Evolutionary conservation across 2,329 filamentous ascomycete genomes (phyloP).

Genomic region (Ceratocystis variospora): DNA sequence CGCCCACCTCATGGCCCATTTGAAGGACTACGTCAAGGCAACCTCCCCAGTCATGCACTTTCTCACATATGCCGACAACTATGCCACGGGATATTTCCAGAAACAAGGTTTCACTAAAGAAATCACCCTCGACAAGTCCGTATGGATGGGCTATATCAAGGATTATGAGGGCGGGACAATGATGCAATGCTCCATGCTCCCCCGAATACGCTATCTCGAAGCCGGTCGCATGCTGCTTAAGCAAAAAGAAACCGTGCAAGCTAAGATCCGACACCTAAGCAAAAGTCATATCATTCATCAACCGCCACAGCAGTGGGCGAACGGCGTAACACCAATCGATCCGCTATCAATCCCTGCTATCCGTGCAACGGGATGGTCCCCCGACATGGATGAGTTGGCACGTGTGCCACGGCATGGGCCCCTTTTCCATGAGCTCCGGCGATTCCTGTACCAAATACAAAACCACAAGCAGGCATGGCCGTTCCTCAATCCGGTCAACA

Average conservation of each 20-base stretch:
- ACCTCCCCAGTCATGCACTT: slow-evolving; percentile 98
- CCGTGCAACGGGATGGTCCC: slow-evolving; percentile 83
- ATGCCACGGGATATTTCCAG: slow-evolving; percentile 97
- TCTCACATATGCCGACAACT: slow-evolving; percentile 95
- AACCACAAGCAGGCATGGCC: slow-evolving; percentile 91
- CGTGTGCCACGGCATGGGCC: slow-evolving; percentile 90
- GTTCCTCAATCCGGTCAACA: slow-evolving; percentile 84
- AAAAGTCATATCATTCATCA: slow-evolving; percentile 77
- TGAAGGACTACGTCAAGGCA: slow-evolving; percentile 97
- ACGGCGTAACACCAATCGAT: slow-evolving; percentile 61
- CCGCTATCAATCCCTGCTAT: slow-evolving; percentile 79
- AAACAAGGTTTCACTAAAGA: slow-evolving; percentile 99
- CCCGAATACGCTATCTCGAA: slow-evolving; percentile 86
- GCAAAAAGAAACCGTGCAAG: slow-evolving; percentile 88
- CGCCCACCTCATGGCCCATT: slow-evolving; percentile 91
- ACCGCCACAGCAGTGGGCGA: slow-evolving; percentile 76
- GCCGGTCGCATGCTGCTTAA: slow-evolving; percentile 87
- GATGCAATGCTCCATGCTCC: slow-evolving; percentile 98
- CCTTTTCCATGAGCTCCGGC: slow-evolving; percentile 86
- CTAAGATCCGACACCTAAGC: slow-evolving; percentile 85
- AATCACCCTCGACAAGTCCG: slow-evolving; percentile 75
- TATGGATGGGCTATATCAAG: slow-evolving; percentile 99
- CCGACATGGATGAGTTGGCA: slow-evolving; percentile 93
- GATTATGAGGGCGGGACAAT: slow-evolving; percentile 98
- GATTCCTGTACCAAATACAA: slow-evolving; percentile 86